These are phyloP conservation scores for Colletotrichum nymphaeae DNA, from an alignment of 2,329 filamentous ascomycete genomes.

Conservation along the genomic window DNA sequence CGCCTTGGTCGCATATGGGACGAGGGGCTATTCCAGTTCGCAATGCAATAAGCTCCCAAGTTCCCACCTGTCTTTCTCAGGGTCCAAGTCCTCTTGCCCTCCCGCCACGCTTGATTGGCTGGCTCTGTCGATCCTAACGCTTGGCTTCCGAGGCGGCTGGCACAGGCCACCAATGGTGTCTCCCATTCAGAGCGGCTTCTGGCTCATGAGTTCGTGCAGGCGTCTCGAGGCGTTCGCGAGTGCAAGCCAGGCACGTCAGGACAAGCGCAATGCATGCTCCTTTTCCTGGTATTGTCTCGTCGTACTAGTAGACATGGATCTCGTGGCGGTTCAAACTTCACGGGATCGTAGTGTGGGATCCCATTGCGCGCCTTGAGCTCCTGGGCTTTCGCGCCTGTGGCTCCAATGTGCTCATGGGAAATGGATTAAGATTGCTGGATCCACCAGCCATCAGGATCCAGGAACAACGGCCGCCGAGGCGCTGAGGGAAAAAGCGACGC, in stretches of 20 bases:
- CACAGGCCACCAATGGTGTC: conserved; percentile 8
- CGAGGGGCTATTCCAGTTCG: neutral
- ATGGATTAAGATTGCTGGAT: conserved; percentile 22
- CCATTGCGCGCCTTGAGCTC: conserved; percentile 9
- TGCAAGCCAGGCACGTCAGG: neutral
- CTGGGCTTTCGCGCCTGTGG: conserved; percentile 10
- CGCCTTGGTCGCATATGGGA: neutral
- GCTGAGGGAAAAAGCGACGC: conserved; percentile 26
- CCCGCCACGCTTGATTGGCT: conserved; percentile 21
- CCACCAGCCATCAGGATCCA: conserved; percentile 21
- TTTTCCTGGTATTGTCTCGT: neutral
- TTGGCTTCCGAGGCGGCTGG: conserved; percentile 24
- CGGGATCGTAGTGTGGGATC: neutral
- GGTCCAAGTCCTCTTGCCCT: conserved; percentile 10
- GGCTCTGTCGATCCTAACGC: conserved; percentile 7
- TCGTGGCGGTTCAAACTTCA: neutral
- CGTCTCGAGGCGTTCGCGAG: conserved; percentile 6
- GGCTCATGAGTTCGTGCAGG: neutral
- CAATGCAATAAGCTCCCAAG: neutral
- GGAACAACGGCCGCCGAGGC: conserved; percentile 14
- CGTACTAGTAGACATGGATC: neutral
- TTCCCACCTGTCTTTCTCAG: conserved; percentile 19
- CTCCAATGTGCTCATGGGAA: conserved; percentile 6
- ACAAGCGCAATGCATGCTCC: conserved; percentile 13
- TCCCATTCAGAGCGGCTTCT: neutral